Conservation (phyloP, 768 basidiomycete genomes). For the Termitomyces sp. region DNA sequence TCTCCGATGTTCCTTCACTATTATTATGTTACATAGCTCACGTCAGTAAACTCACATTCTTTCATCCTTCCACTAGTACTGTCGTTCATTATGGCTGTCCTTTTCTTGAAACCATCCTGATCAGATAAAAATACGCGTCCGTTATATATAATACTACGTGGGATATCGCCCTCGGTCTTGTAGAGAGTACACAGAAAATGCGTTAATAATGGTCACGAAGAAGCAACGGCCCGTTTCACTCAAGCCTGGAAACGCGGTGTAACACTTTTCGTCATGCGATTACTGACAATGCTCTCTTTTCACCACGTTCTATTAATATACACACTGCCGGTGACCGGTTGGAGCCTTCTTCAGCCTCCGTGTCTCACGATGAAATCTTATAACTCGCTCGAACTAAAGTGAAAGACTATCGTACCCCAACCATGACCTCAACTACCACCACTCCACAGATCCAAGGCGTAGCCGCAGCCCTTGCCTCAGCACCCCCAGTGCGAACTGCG, state of each 20-base stretch:
- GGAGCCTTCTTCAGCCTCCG: background rate
- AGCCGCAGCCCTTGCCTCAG: slow-evolving; percentile 17
- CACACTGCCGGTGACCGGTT: background rate
- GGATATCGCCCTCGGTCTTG: background rate
- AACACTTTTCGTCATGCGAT: background rate
- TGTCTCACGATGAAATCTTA: slow-evolving; percentile 2
- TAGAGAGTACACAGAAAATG: background rate
- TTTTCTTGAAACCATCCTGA: background rate
- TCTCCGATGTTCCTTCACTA: background rate
- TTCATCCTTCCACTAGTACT: background rate
- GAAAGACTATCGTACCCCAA: background rate
- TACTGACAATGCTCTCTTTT: background rate
- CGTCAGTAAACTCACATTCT: background rate
- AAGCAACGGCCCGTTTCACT: background rate
- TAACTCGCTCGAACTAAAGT: background rate
- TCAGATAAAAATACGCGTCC: background rate
- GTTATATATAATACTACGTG: background rate
- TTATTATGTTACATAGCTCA: background rate
- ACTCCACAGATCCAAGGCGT: slow-evolving; percentile 12
- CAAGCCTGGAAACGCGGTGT: background rate
- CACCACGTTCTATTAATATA: background rate
- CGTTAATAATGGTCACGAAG: background rate
- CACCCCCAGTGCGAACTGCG: slow-evolving; percentile 8
- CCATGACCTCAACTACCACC: background rate
- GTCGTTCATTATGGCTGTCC: background rate